phyloP scores from a whole-genome alignment of 306 rosid species.

The Gastrolobium villosum region DNA sequence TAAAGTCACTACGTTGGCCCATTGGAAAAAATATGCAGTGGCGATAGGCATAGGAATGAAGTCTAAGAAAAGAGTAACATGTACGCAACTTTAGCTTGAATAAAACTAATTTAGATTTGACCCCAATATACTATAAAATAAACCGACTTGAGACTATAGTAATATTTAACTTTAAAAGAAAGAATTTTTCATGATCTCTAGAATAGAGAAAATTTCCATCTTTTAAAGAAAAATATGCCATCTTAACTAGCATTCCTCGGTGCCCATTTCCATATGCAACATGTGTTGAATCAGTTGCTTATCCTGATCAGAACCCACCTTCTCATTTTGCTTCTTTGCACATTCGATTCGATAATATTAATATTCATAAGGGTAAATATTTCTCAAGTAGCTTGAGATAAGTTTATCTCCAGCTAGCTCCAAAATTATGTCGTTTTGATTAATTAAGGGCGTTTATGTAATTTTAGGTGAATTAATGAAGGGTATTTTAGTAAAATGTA shows the following conservation, averaged over 20 bases:
- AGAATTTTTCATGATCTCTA: not conserved
- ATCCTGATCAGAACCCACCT: slow-evolving; percentile 53
- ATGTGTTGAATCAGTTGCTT: slow-evolving; percentile 46
- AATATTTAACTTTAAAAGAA: not conserved
- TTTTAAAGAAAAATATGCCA: not conserved
- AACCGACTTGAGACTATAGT: not conserved
- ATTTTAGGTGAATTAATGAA: too few species aligned
- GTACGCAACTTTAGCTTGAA: not conserved
- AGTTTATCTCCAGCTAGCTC: too few species aligned
- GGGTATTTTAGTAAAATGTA: too few species aligned
- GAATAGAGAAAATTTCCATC: slow-evolving; percentile 1
- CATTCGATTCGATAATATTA: slow-evolving; percentile 5
- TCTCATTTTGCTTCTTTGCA: not conserved
- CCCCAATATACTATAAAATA: not conserved
- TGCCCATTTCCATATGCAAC: slow-evolving; percentile 32
- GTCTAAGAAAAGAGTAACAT: not conserved
- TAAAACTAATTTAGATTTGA: not conserved
- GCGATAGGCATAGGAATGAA: not conserved
- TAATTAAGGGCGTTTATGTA: too few species aligned
- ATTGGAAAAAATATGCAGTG: not conserved
- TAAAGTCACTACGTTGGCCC: slow-evolving; percentile 9
- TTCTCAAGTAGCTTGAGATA: too few species aligned
- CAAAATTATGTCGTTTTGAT: too few species aligned
- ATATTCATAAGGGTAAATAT: too few species aligned
- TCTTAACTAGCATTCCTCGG: slow-evolving; percentile 1